These are phyloP conservation scores for Nasturtium officinale DNA, from an alignment of 345 rosid species.

Conservation along the genomic window DNA sequence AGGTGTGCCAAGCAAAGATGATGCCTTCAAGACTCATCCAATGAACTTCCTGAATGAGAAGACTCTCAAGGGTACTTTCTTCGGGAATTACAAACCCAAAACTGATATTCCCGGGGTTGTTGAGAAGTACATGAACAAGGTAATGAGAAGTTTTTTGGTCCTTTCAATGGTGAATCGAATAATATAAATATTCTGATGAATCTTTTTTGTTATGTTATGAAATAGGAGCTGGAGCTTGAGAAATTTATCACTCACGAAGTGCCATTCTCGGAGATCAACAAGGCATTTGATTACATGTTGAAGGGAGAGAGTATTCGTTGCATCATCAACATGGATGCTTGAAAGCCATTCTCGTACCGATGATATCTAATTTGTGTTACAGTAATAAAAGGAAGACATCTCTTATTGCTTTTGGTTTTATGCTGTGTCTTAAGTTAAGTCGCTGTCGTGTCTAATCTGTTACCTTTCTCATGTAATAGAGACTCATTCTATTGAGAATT, in stretches of 20 bases:
- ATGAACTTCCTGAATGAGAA: slow-evolving; percentile 64
- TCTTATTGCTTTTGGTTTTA: background rate
- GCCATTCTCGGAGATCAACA: slow-evolving; percentile 63
- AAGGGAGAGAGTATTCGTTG: slow-evolving; percentile 58
- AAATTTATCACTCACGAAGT: slow-evolving; percentile 65
- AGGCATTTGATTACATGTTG: slow-evolving; percentile 64
- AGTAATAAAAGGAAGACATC: slow-evolving; percentile 26
- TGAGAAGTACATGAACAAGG: slow-evolving; percentile 67
- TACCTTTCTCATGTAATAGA: slow-evolving; percentile 28
- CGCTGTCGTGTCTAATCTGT: background rate
- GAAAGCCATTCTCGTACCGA: slow-evolving; percentile 3
- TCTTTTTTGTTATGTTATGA: background rate
- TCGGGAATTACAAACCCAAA: slow-evolving; percentile 70
- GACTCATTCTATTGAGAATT: background rate
- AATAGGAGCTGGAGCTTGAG: slow-evolving; percentile 55
- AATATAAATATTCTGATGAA: background rate
- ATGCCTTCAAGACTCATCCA: slow-evolving; percentile 60
- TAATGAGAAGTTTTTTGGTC: slow-evolving; percentile 3
- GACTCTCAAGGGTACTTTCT: slow-evolving; percentile 72
- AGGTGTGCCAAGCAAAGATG: slow-evolving; percentile 72
- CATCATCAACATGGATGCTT: slow-evolving; percentile 57
- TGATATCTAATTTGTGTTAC: slow-evolving; percentile 17
- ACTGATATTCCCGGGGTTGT: slow-evolving; percentile 66
- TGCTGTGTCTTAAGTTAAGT: background rate
- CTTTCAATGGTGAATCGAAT: background rate